Evolutionary conservation across 169 alveolate genomes (phyloP).

Genomic region (Cryptosporidium viatorum): DNA sequence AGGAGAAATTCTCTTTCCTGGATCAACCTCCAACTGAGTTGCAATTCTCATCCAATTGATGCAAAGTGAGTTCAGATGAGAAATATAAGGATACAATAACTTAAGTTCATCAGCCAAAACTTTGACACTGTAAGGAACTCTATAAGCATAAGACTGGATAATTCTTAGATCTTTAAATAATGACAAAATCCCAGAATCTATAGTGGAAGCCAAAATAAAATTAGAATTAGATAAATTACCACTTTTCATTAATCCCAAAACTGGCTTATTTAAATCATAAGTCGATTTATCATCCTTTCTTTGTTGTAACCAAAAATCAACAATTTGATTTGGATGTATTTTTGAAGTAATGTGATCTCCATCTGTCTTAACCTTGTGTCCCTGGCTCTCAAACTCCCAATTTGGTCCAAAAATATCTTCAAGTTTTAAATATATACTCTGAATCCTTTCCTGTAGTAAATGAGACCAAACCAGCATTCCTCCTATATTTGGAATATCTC

Average conservation of each 20-base stretch:
- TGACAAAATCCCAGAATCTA: constrained; percentile 83
- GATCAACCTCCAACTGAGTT: constrained; percentile 48
- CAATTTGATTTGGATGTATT: constrained; percentile 82
- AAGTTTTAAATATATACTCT: constrained; percentile 92
- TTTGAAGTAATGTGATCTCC: constrained; percentile 92
- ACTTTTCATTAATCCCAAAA: constrained; percentile 81
- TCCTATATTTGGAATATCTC: constrained; percentile 94
- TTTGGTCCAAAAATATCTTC: constrained; percentile 67
- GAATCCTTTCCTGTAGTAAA: constrained; percentile 92
- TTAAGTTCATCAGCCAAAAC: constrained; percentile 92
- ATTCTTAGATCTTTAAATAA: constrained; percentile 84
- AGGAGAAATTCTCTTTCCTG: constrained; percentile 65
- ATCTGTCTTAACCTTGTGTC: constrained; percentile 91
- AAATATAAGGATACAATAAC: constrained; percentile 87
- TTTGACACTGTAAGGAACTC: constrained; percentile 89
- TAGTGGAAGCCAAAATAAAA: constrained; percentile 88
- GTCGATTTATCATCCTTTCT: constrained; percentile 82
- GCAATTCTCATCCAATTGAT: constrained; percentile 71
- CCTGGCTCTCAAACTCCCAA: constrained; percentile 74
- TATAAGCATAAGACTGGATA: constrained; percentile 84
- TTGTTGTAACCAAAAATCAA: constrained; percentile 87
- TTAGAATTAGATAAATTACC: constrained; percentile 79
- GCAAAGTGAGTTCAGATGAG: constrained; percentile 84
- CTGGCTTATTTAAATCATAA: constrained; percentile 78
- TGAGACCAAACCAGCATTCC: constrained; percentile 95